phyloP scores from a whole-genome alignment of 139 green algal species.

The Asterochloris sp. region DNA sequence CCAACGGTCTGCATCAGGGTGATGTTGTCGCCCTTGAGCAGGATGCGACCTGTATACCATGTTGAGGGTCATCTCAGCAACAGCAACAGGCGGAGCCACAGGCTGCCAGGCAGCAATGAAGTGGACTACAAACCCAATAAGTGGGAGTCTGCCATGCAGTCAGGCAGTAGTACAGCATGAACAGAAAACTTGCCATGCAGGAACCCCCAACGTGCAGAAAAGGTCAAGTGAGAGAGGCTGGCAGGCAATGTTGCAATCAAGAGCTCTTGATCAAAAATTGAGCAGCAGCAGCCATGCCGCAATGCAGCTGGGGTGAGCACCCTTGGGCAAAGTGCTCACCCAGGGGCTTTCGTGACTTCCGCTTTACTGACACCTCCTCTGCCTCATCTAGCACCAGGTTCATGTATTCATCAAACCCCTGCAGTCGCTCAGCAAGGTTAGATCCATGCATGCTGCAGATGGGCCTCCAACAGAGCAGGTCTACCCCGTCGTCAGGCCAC shows the following conservation, averaged over 20 bases:
- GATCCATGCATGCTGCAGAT: not conserved
- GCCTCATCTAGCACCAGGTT: constrained; percentile 98
- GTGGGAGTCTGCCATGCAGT: no score
- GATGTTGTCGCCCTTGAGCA: constrained; percentile 99
- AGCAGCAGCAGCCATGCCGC: not conserved
- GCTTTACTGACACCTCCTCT: constrained; percentile 95
- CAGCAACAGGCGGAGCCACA: not conserved
- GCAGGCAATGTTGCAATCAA: constrained; percentile 6
- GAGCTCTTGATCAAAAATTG: not conserved
- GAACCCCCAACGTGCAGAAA: not conserved
- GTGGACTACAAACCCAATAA: no score
- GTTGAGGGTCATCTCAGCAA: not conserved
- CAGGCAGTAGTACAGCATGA: no score
- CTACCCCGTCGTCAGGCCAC: constrained; percentile 7
- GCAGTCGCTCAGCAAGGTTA: not conserved
- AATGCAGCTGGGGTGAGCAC: not conserved
- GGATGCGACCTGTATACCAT: constrained; percentile 64
- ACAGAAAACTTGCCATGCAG: not conserved
- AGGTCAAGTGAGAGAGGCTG: not conserved
- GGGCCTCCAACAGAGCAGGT: not conserved
- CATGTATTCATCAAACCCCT: constrained; percentile 99
- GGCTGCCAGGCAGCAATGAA: not conserved
- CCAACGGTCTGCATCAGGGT: constrained; percentile 88
- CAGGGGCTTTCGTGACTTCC: constrained; percentile 86
- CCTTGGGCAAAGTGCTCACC: constrained; percentile 30